A percentile compares a stretch with the other conserved stretches of the same genome.
Conservation (phyloP, 2,329 filamentous ascomycete genomes). For the Penicillium carneum region DNA sequence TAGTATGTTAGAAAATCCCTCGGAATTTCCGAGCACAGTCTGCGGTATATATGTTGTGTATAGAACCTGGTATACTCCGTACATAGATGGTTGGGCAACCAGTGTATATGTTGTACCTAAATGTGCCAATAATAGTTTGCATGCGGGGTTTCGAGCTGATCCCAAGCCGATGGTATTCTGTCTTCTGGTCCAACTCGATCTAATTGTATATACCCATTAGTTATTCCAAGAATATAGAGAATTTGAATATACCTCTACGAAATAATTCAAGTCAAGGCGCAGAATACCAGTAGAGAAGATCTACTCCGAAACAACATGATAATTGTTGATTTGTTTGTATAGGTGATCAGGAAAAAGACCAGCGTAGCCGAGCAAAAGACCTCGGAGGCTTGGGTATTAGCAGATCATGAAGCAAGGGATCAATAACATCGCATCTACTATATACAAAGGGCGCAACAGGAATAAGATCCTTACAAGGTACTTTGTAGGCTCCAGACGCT, state of each 20-base stretch:
- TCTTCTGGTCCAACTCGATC: neutral
- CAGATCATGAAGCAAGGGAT: slow-evolving; percentile 3
- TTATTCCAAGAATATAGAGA: neutral
- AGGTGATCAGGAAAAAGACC: neutral
- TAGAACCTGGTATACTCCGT: no score
- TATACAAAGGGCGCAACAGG: neutral
- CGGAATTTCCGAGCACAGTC: no score
- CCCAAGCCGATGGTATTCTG: neutral
- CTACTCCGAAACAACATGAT: neutral
- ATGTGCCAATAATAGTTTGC: no score
- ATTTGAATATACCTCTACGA: neutral
- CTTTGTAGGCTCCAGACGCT: slow-evolving; percentile 6
- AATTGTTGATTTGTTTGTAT: neutral
- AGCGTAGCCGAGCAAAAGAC: neutral
- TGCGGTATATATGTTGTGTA: no score
- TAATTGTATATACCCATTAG: neutral
- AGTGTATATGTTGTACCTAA: no score
- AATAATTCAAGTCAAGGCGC: neutral
- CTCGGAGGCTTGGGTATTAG: no score
- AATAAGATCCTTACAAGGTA: neutral
- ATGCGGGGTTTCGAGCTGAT: no score
- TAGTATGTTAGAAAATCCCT: no score
- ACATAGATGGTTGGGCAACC: no score
- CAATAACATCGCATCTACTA: neutral
- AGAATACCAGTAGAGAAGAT: neutral